These are phyloP conservation scores for Hyphopichia wangnamkhiaoensis DNA, from an alignment of 1,139 yeast genomes.

Conservation along the genomic window DNA sequence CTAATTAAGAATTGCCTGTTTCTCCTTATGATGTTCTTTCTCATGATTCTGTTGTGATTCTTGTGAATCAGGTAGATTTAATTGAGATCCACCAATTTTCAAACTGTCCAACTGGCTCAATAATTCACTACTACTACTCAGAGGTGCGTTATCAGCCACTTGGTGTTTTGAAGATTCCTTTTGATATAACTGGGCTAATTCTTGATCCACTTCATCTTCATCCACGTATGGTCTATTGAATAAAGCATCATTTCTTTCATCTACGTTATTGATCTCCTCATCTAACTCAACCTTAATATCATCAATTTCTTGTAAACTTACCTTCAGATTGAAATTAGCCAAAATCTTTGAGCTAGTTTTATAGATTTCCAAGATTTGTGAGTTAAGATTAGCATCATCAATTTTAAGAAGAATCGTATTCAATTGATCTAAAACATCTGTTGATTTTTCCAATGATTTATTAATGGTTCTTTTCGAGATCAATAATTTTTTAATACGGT, in stretches of 20 bases:
- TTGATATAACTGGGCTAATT: conserved; percentile 17
- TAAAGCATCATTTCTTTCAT: conserved; percentile 38
- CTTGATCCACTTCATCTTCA: conserved; percentile 39
- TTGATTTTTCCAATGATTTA: conserved; percentile 31
- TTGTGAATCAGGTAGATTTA: too few species aligned
- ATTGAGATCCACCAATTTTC: conserved; percentile 4
- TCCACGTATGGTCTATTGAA: conserved; percentile 13
- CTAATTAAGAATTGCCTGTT: too few species aligned
- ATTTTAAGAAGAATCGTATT: conserved; percentile 41
- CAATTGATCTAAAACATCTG: conserved; percentile 37
- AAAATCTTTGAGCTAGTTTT: conserved; percentile 34
- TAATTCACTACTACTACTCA: conserved; percentile 6
- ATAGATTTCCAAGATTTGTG: conserved; percentile 36
- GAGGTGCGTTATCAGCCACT: conserved; percentile 3
- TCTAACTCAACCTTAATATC: conserved; percentile 42
- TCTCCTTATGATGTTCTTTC: too few species aligned
- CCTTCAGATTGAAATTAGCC: conserved; percentile 31
- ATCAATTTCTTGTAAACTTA: conserved; percentile 31
- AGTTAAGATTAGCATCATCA: conserved; percentile 49
- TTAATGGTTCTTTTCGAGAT: conserved; percentile 25
- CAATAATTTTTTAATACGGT: conserved; percentile 5
- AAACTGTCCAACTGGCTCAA: conserved; percentile 11
- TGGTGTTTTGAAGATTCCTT: conserved; percentile 8
- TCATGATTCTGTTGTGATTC: too few species aligned
- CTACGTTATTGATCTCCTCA: conserved; percentile 35